Evolutionary conservation across 1,284 basidiomycete genomes (phyloP).

Genomic region (Hypsizygus ulmarius): DNA sequence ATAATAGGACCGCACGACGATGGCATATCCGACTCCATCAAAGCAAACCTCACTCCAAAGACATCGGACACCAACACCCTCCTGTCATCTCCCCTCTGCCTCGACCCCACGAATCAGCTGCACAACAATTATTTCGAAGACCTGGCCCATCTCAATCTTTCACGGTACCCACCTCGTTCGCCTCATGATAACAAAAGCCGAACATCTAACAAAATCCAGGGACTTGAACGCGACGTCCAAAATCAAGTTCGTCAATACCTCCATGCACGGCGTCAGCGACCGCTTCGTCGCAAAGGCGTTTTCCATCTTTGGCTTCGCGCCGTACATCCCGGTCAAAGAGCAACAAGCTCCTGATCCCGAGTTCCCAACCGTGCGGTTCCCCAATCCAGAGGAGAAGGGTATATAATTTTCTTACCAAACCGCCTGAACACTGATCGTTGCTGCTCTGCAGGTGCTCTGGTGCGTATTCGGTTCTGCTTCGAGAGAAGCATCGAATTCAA

Average conservation of each 20-base stretch:
- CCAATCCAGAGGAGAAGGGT: constrained; percentile 89
- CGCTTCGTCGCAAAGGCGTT: constrained; percentile 59
- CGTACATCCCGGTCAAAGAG: constrained; percentile 57
- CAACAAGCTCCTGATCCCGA: constrained; percentile 76
- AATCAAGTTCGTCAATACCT: constrained; percentile 74
- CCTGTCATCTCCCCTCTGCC: constrained; percentile 40
- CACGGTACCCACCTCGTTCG: constrained; percentile 36
- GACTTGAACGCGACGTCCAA: constrained; percentile 26
- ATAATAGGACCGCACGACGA: constrained; percentile 80
- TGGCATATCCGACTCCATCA: constrained; percentile 68
- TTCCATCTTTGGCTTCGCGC: constrained; percentile 51
- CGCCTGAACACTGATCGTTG: background rate
- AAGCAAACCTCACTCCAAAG: constrained; percentile 55
- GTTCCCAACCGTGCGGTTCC: constrained; percentile 80
- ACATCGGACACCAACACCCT: constrained; percentile 43
- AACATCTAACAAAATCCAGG: constrained; percentile 22
- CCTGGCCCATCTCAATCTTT: constrained; percentile 40
- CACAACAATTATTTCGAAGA: constrained; percentile 55
- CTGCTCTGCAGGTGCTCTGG: constrained; percentile 49
- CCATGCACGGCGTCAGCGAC: constrained; percentile 85
- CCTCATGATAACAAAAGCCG: background rate
- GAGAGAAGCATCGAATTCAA: background rate
- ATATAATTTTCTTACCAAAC: constrained; percentile 7
- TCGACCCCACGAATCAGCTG: constrained; percentile 60
- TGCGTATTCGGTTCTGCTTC: constrained; percentile 25